phyloP scores from a whole-genome alignment of 139 green algal species.

The Volvox reticuliferus region DNA sequence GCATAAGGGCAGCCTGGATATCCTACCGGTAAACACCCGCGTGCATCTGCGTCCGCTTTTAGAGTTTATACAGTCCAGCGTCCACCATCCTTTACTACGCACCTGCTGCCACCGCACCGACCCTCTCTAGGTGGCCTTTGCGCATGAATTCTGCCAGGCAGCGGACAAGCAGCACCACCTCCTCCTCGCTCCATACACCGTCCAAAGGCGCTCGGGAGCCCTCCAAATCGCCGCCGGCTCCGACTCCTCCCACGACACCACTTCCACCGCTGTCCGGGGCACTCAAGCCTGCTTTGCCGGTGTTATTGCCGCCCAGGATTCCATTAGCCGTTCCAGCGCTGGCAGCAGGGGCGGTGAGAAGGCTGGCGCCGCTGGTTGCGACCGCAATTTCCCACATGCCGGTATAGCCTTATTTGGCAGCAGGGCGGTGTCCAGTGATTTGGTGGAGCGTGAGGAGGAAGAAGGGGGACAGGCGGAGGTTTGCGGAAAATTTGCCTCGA shows the following conservation, averaged over 20 bases:
- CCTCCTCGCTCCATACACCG: constrained; percentile 29
- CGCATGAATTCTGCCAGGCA: not conserved
- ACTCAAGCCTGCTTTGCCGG: not conserved
- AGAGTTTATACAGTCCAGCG: too few relatives aligned
- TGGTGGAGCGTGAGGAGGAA: not conserved
- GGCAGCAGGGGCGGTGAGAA: not conserved
- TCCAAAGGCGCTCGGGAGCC: not conserved
- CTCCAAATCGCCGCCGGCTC: not conserved
- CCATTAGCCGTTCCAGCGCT: not conserved
- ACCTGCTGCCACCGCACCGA: constrained; percentile 25
- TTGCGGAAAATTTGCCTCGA: not conserved
- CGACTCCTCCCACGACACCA: not conserved
- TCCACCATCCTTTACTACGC: not conserved
- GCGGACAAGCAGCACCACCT: not conserved
- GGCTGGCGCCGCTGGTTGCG: not conserved
- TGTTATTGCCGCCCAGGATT: not conserved
- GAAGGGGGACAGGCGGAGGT: too few relatives aligned
- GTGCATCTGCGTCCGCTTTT: too few relatives aligned
- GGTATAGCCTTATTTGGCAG: constrained; percentile 2
- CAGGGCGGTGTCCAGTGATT: not conserved
- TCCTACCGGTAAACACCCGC: too few relatives aligned
- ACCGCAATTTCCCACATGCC: constrained; percentile 33
- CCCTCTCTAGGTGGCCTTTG: not conserved
- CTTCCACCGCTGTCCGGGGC: not conserved
- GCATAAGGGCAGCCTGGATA: too few relatives aligned